Conservation (phyloP, 2,329 filamentous ascomycete genomes). For the Pseudogymnoascus destructans region DNA sequence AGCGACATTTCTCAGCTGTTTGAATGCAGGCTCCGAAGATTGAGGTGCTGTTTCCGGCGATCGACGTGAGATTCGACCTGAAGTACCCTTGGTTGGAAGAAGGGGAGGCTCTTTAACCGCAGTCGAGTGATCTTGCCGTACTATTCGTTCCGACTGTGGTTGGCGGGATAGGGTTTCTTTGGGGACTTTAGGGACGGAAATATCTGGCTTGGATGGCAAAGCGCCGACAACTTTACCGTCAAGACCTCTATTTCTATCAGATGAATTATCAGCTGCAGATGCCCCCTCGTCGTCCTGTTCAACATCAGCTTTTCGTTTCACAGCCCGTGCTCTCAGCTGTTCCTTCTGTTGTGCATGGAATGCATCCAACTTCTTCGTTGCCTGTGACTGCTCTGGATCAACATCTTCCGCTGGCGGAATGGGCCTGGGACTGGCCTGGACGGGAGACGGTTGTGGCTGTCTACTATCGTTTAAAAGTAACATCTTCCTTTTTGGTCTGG, state of each 20-base stretch:
- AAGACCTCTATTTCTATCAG: too few relatives aligned
- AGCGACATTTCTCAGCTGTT: background rate
- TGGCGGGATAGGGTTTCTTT: background rate
- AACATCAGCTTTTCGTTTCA: background rate
- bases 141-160: background rate
- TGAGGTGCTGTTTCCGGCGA: background rate
- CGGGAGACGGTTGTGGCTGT: background rate
- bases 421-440: too few relatives aligned
- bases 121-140: background rate
- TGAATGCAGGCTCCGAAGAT: background rate
- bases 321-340: background rate
- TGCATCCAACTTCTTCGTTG: slow-evolving; percentile 5
- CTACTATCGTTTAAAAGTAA: background rate
- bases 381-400: background rate
- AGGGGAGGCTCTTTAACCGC: background rate
- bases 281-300: background rate
- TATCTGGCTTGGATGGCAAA: background rate
- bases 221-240: background rate
- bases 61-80: background rate
- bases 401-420: background rate
- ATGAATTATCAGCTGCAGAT: background rate
- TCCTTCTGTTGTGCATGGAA: slow-evolving; percentile 2
- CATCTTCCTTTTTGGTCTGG: slow-evolving; percentile 10
- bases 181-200: background rate
- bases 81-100: background rate